Evolutionary conservation across 768 basidiomycete genomes (phyloP), one percentile per base, ranked within the genome.

Genomic region (Pseudohyphozyma bogoriensis): DNA sequence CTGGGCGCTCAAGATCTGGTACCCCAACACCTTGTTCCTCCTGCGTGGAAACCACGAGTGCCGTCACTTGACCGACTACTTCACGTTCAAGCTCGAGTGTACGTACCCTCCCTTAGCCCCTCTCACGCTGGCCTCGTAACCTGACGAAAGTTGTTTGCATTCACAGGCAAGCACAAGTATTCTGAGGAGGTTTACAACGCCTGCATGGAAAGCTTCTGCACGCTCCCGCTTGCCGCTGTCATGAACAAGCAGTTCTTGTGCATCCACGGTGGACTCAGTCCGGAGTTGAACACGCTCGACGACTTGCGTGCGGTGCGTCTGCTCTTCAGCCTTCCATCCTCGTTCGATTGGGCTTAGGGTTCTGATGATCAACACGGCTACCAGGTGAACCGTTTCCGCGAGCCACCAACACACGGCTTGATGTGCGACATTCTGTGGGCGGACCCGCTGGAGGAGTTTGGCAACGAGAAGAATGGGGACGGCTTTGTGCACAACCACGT

Each of bases 241-340:
- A 97, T 97, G 93, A 99, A 99, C 79, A 96, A 96, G 73, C 95
- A 97, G 75, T 99, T 99, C 75, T 78, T 97, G 52, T 99, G 93
- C 74, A 95, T 97, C 62, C 95, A 99, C 63, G 95, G 95, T 33
- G 95, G 95, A 22, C 79, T 99, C 18, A 92, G 89, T 0, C 95
- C 95, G 0, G 95, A 99, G 72, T 76, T 99, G 40, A 84, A 89
- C 66, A 96, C 93, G 5, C 80, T 99, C 49, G 93, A 99, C 70
- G 95, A 99, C 73, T 82, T 99, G 46, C 85, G 91, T 56, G 78
- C 77, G 49, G 92, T 93, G 62, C 40, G 86, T 78, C 22, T n/a
- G 22, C 5, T 9, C 37, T 39, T 20, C 11, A 10, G 12, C 37
- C 37, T 4, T n/a, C 2, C 22, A 22, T n/a, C 9, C 4, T 15